Percentiles rank a stretch among this genome's conserved stretches.
Evolutionary conservation across 2,329 filamentous ascomycete genomes (phyloP).

Genomic region (Xylaria polymorpha): DNA sequence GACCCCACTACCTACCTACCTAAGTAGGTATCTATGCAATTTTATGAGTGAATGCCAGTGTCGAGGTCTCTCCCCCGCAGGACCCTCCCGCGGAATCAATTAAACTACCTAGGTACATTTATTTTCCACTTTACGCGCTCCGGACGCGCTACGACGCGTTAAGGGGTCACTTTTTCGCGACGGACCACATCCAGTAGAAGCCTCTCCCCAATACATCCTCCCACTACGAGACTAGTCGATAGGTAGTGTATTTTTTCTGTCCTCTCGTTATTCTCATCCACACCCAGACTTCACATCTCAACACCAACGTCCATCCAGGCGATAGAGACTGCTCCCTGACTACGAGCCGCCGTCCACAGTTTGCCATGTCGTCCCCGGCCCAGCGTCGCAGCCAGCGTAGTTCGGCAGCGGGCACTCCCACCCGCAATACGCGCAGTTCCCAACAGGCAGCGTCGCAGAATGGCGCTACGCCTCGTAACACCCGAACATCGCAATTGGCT

Average conservation of each 20-base stretch:
- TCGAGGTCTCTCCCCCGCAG: not conserved
- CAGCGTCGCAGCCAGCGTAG: constrained; percentile 64
- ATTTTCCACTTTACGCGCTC: constrained; percentile 51
- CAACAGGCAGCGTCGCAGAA: constrained; percentile 53
- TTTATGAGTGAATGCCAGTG: not conserved
- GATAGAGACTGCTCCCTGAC: not conserved
- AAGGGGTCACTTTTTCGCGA: constrained; percentile 42
- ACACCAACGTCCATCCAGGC: not conserved
- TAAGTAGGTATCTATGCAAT: constrained; percentile 22
- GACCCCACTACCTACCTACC: too few relatives aligned
- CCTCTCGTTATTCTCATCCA: not conserved
- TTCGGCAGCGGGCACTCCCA: constrained; percentile 66
- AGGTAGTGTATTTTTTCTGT: constrained; percentile 6
- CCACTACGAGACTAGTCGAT: constrained; percentile 6
- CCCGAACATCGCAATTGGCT: constrained; percentile 63
- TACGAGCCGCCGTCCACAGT: constrained; percentile 11
- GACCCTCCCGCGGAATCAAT: constrained; percentile 4
- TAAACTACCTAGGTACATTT: constrained; percentile 28
- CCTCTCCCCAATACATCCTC: constrained; percentile 22
- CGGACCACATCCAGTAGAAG: constrained; percentile 6
- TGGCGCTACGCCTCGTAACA: constrained; percentile 59
- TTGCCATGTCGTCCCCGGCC: constrained; percentile 71
- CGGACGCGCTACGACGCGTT: constrained; percentile 46
- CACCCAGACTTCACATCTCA: constrained; percentile 12
- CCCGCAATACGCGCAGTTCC: constrained; percentile 64